A percentile compares a stretch with the other conserved stretches of the same genome.
Conservation (phyloP, 345 rosid genomes). For the Combretum micranthum region DNA sequence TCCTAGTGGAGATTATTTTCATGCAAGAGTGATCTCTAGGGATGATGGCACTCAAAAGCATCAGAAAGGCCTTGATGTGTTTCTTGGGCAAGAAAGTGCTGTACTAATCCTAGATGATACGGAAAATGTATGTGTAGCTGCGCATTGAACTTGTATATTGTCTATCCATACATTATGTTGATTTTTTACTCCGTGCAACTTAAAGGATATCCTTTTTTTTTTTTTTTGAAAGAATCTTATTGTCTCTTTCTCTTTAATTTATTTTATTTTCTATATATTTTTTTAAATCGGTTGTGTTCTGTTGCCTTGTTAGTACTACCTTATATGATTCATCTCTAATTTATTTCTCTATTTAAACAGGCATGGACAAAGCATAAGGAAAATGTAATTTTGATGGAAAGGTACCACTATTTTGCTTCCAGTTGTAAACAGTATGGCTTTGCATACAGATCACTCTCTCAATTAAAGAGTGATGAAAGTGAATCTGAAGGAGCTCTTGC, state of each 20-base stretch:
- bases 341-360: conserved; percentile 20
- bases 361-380: conserved; percentile 83
- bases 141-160: background rate
- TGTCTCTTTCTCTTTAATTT: background rate
- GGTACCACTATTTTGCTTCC: conserved; percentile 87
- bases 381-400: conserved; percentile 80
- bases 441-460: conserved; percentile 63
- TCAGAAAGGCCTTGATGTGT: conserved; percentile 85
- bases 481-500: conserved; percentile 77
- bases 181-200: no score
- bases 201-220: no score
- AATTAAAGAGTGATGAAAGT: conserved; percentile 69
- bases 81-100: conserved; percentile 77
- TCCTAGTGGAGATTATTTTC: conserved; percentile 64
- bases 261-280: background rate
- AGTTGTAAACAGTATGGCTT: no score
- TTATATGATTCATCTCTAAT: conserved; percentile 1
- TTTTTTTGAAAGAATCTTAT: no score
- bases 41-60: conserved; percentile 84
- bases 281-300: no score
- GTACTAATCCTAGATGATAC: conserved; percentile 92
- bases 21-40: conserved; percentile 65
- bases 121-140: conserved; percentile 50
- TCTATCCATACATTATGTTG: background rate
- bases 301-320: background rate